These are phyloP conservation scores for Alloteropsis angusta DNA, from an alignment of 202 grass and related monocot genomes.

Conservation along the genomic window DNA sequence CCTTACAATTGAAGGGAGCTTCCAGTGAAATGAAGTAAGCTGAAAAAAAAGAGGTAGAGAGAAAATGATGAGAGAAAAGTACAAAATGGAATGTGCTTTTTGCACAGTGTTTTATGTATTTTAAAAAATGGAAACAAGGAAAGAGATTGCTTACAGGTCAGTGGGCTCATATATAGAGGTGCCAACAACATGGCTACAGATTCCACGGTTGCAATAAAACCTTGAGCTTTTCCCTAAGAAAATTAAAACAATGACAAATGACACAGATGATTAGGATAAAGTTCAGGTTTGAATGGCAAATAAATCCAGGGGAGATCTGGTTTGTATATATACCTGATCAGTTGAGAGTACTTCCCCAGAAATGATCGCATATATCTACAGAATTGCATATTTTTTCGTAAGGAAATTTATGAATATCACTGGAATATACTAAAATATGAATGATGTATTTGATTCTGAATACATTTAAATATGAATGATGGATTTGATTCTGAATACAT, in stretches of 20 bases:
- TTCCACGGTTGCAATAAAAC: conserved; percentile 47
- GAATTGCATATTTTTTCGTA: background rate
- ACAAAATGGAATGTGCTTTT: background rate
- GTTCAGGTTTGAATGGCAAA: background rate
- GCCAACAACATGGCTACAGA: conserved; percentile 54
- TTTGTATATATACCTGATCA: conserved; percentile 46
- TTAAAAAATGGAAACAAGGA: background rate
- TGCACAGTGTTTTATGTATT: background rate
- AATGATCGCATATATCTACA: conserved; percentile 67
- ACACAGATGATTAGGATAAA: background rate
- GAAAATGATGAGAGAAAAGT: background rate
- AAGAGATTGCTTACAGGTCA: conserved; percentile 56
- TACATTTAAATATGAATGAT: background rate
- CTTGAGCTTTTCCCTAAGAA: conserved; percentile 72
- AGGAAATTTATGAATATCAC: background rate
- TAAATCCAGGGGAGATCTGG: background rate
- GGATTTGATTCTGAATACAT: background rate
- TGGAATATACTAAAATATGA: background rate
- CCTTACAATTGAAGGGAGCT: conserved; percentile 63
- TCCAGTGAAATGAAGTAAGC: conserved; percentile 74
- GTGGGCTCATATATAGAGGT: conserved; percentile 70
- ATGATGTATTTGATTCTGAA: background rate
- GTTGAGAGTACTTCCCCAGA: conserved; percentile 49
- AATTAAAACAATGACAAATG: background rate
- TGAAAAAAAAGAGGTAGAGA: conserved; percentile 17